phyloP scores from a whole-genome alignment of 371 early-diverging fungal genomes.

The Mortierella sp. region DNA sequence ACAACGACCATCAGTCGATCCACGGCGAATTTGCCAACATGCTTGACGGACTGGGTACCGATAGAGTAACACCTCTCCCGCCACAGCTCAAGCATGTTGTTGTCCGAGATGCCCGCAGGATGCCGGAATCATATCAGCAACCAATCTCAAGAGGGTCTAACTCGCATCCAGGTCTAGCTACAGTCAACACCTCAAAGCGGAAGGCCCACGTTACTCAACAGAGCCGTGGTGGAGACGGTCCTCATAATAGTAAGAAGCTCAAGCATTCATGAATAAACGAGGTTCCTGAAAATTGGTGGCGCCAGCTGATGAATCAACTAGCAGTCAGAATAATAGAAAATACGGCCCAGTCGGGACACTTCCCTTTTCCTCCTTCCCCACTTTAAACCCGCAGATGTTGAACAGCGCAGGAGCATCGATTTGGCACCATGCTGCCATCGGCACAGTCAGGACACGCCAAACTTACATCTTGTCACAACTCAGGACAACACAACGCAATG shows the following conservation, averaged over 20 bases:
- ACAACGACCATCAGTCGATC: slow-evolving; percentile 66
- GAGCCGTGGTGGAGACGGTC: background rate
- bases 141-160: background rate
- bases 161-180: too few species aligned
- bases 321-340: background rate
- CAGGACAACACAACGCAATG: background rate
- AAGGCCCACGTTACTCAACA: background rate
- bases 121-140: background rate
- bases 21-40: slow-evolving; percentile 64
- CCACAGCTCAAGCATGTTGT: slow-evolving; percentile 56
- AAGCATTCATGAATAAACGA: background rate
- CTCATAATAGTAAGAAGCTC: background rate
- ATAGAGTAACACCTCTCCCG: slow-evolving; percentile 70
- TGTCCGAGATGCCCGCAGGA: background rate
- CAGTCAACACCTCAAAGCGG: background rate
- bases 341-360: background rate
- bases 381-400: slow-evolving; percentile 9
- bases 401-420: slow-evolving; percentile 13
- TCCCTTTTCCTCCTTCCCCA: background rate
- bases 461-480: background rate
- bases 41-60: slow-evolving; percentile 60
- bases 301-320: background rate
- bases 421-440: slow-evolving; percentile 25
- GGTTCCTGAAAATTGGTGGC: background rate
- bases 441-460: slow-evolving; percentile 11